Percentiles rank a stretch among this genome's conserved stretches.
Conservation (phyloP, 2,329 filamentous ascomycete genomes). For the Pseudogymnoascus sp. region DNA sequence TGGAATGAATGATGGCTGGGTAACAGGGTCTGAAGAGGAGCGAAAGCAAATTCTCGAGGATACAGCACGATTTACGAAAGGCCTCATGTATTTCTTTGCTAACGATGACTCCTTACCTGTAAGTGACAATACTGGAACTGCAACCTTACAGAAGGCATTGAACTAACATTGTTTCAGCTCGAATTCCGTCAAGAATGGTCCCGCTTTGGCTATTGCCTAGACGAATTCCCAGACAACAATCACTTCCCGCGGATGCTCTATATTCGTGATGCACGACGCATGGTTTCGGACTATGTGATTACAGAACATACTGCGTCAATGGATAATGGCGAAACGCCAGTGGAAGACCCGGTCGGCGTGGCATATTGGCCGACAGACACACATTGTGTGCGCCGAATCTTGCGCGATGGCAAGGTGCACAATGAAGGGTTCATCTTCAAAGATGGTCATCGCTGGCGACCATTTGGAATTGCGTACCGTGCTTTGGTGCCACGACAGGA, state of each 20-base stretch:
- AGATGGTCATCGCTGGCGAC: slow-evolving; percentile 18
- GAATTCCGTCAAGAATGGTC: slow-evolving; percentile 18
- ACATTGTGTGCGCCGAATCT: slow-evolving; percentile 22
- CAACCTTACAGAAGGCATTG: not conserved
- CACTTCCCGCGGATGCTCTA: slow-evolving; percentile 26
- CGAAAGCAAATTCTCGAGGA: slow-evolving; percentile 15
- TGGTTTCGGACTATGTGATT: slow-evolving; percentile 24
- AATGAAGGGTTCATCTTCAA: slow-evolving; percentile 24
- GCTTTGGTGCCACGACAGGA: slow-evolving; percentile 14
- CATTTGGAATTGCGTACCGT: slow-evolving; percentile 17
- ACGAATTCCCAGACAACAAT: slow-evolving; percentile 25
- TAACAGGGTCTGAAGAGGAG: slow-evolving; percentile 11
- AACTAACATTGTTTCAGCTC: not conserved
- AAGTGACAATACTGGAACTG: not conserved
- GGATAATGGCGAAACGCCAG: slow-evolving; percentile 1
- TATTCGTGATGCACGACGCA: slow-evolving; percentile 26
- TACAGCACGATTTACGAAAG: not conserved
- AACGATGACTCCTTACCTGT: not conserved
- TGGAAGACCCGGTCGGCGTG: slow-evolving; percentile 17
- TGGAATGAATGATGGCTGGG: slow-evolving; percentile 21
- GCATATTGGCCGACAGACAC: slow-evolving; percentile 25
- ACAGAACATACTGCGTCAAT: slow-evolving; percentile 20
- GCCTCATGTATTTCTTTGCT: not conserved
- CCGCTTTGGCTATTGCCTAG: slow-evolving; percentile 22
- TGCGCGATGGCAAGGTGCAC: slow-evolving; percentile 19